phyloP scores from a whole-genome alignment of 2,329 filamentous ascomycete species.

The Leptographium flavum region DNA sequence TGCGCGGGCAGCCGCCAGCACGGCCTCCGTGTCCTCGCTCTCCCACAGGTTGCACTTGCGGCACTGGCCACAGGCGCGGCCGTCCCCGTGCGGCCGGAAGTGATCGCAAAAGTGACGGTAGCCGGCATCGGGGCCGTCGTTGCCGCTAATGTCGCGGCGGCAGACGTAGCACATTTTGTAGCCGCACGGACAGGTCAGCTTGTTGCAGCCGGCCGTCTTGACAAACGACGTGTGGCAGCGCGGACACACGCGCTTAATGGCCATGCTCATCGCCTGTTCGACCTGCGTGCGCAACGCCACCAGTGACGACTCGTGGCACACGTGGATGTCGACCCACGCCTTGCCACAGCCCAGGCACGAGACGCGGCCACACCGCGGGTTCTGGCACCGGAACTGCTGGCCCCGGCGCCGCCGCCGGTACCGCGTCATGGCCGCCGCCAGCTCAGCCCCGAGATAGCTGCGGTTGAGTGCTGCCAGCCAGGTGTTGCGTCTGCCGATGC shows the following conservation, averaged over 20 bases:
- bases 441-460: conserved; percentile 25
- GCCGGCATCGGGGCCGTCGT: conserved; percentile 40
- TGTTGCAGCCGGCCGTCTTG: conserved; percentile 91
- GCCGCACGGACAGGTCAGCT: conserved; percentile 86
- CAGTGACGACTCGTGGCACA: conserved; percentile 73
- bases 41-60: conserved; percentile 69
- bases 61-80: conserved; percentile 60
- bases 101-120: conserved; percentile 95
- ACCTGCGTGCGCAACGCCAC: conserved; percentile 76
- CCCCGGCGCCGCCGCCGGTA: conserved; percentile 58
- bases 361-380: conserved; percentile 48
- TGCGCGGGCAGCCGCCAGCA: conserved; percentile 53
- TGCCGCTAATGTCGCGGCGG: conserved; percentile 53
- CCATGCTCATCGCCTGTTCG: conserved; percentile 84
- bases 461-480: neutral
- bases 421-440: conserved; percentile 48
- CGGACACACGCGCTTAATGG: conserved; percentile 89
- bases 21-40: conserved; percentile 55
- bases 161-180: conserved; percentile 99
- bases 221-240: conserved; percentile 85
- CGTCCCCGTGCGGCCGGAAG: conserved; percentile 69
- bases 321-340: conserved; percentile 75
- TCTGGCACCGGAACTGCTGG: conserved; percentile 64
- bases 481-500: neutral
- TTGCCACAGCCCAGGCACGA: conserved; percentile 78